These are phyloP conservation scores for Fusarium goolgardi DNA, from an alignment of 2,329 filamentous ascomycete species.

Conservation along the genomic window DNA sequence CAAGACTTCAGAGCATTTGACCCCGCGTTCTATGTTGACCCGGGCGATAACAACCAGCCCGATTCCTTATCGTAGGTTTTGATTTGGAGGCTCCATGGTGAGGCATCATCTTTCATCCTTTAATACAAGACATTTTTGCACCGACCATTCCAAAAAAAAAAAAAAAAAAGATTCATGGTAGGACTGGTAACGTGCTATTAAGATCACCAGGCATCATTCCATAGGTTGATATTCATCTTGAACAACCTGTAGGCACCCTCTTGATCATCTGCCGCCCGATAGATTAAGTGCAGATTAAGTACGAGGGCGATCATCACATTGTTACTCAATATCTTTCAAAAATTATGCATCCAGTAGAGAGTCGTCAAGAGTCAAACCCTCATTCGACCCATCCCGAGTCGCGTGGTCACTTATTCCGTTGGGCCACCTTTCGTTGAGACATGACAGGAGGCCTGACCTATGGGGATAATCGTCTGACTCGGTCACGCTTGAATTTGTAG, in stretches of 20 bases:
- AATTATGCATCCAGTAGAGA: neutral
- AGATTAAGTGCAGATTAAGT: neutral
- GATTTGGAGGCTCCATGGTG: neutral
- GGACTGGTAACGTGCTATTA: constrained; percentile 10
- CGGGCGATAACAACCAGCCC: constrained; percentile 27
- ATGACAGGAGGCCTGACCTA: constrained; percentile 16
- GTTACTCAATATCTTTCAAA: constrained; percentile 5
- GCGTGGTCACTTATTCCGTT: constrained; percentile 13
- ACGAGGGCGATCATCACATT: neutral
- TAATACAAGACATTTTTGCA: neutral
- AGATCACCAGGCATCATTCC: constrained; percentile 20
- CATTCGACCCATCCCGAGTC: constrained; percentile 6
- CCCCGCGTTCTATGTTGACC: constrained; percentile 23
- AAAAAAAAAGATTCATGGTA: neutral
- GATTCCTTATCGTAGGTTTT: constrained; percentile 21
- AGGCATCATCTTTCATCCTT: neutral
- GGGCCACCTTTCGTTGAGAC: constrained; percentile 10
- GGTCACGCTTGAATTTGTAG: constrained; percentile 13
- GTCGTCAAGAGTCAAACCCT: neutral
- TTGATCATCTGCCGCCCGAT: constrained; percentile 26
- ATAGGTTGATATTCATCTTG: constrained; percentile 5
- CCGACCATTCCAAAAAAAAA: constrained; percentile 11
- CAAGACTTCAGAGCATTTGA: constrained; percentile 21
- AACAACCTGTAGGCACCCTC: constrained; percentile 1
- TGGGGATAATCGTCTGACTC: constrained; percentile 28